Conservation (phyloP, 2,329 filamentous ascomycete genomes). For the Zymoseptoria tritici region DNA sequence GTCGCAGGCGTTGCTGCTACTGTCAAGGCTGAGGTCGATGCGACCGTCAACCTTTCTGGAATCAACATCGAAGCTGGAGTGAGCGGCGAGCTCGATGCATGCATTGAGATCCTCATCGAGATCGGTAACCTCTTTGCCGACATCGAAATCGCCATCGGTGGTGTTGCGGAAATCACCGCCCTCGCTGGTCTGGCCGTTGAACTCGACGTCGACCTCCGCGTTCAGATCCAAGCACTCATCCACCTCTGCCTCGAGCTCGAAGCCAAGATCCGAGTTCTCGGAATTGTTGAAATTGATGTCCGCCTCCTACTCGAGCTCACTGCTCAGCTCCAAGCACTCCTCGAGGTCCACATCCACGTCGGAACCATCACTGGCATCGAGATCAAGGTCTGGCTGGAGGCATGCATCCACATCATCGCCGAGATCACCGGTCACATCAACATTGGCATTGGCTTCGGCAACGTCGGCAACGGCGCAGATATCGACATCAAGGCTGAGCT, state of each 20-base stretch:
- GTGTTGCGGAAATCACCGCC: not conserved
- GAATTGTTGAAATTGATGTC: not conserved
- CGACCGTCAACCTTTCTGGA: not conserved
- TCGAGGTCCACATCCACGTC: not conserved
- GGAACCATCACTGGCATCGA: not conserved
- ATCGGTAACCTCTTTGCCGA: not conserved
- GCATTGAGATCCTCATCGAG: not conserved
- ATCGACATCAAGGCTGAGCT: not conserved
- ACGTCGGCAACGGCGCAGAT: not conserved
- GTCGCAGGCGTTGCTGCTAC: not conserved
- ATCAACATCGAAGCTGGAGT: not conserved
- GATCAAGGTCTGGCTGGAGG: not conserved
- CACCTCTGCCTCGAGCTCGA: not conserved
- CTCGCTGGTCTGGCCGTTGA: not conserved
- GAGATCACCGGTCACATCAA: not conserved
- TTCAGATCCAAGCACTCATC: not conserved
- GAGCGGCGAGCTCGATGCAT: not conserved
- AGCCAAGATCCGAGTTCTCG: not conserved
- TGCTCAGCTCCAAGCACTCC: not conserved
- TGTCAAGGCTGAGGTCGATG: not conserved
- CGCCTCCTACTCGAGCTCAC: not conserved
- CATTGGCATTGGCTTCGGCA: not conserved
- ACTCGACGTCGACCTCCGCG: not conserved
- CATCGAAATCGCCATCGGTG: not conserved
- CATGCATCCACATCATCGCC: not conserved